Conservation (phyloP, 305 asterid species). For the Solanum hybrid region DNA sequence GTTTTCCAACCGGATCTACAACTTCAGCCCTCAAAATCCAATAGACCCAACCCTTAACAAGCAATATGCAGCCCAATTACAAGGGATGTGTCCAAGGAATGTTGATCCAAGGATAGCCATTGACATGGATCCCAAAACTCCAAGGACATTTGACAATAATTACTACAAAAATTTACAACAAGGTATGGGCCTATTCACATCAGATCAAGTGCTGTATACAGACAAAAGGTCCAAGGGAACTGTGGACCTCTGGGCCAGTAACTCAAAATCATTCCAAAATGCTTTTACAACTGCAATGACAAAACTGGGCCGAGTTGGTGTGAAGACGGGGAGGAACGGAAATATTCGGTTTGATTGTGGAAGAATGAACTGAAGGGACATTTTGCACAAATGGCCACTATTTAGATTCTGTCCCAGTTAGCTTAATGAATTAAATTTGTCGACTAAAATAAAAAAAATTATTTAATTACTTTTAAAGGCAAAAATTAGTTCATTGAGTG, state of each 20-base stretch:
- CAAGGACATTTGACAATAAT: slow-evolving; percentile 35
- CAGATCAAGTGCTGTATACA: slow-evolving; percentile 46
- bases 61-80: slow-evolving; percentile 29
- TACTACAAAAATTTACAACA: slow-evolving; percentile 39
- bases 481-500: neutral
- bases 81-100: slow-evolving; percentile 34
- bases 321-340: slow-evolving; percentile 37
- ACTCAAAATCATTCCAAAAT: slow-evolving; percentile 18
- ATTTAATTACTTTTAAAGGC: neutral
- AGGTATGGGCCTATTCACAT: slow-evolving; percentile 57
- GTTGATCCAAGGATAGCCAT: slow-evolving; percentile 46
- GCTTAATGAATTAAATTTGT: neutral
- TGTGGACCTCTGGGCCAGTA: slow-evolving; percentile 26
- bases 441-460: neutral
- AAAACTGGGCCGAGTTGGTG: slow-evolving; percentile 52
- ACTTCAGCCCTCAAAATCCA: slow-evolving; percentile 23
- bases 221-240: slow-evolving; percentile 31
- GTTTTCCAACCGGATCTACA: slow-evolving; percentile 38
- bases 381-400: neutral
- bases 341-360: slow-evolving; percentile 49
- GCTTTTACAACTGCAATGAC: slow-evolving; percentile 40
- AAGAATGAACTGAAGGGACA: slow-evolving; percentile 14
- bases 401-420: neutral
- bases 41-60: slow-evolving; percentile 45
- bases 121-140: slow-evolving; percentile 54